phyloP scores from a whole-genome alignment of 78 protist species.

The slime mould (Dictyostelium discoideum) region DNA sequence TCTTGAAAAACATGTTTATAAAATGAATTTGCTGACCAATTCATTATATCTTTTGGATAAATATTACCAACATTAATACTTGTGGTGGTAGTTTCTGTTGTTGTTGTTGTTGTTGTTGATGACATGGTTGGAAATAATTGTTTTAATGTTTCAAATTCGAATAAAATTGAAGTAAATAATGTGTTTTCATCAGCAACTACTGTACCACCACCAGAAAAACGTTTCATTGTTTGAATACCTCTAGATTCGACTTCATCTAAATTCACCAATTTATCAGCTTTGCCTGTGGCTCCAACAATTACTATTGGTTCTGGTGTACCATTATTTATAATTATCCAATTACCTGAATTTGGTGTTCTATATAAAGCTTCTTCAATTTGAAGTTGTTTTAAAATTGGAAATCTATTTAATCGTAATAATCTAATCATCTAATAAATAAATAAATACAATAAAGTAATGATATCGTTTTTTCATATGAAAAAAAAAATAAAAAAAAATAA shows the following conservation, averaged over 20 bases:
- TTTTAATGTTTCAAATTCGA: neutral
- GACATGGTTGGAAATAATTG: neutral
- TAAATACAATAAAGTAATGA: neutral
- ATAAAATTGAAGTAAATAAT: slow-evolving; percentile 28
- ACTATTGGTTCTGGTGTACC: slow-evolving; percentile 66
- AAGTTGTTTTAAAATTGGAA: slow-evolving; percentile 43
- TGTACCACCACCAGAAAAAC: slow-evolving; percentile 77
- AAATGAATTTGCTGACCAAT: slow-evolving; percentile 34
- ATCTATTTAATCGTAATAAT: slow-evolving; percentile 33
- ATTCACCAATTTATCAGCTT: slow-evolving; percentile 46
- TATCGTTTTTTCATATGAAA: neutral
- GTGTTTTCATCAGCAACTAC: slow-evolving; percentile 49
- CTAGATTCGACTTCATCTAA: neutral
- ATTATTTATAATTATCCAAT: slow-evolving; percentile 55
- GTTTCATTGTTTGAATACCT: slow-evolving; percentile 17
- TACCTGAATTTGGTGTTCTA: slow-evolving; percentile 37
- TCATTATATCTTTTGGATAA: slow-evolving; percentile 65
- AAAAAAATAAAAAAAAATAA: neutral
- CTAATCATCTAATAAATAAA: neutral
- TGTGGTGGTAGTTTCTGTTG: neutral
- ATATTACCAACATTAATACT: neutral
- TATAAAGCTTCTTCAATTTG: slow-evolving; percentile 61
- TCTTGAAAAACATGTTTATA: slow-evolving; percentile 28
- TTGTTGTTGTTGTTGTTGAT: neutral
- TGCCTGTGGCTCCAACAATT: slow-evolving; percentile 44